Base-by-base conservation (phyloP, 2,329 filamentous ascomycete species). In the Aspergillus sp. region DNA sequence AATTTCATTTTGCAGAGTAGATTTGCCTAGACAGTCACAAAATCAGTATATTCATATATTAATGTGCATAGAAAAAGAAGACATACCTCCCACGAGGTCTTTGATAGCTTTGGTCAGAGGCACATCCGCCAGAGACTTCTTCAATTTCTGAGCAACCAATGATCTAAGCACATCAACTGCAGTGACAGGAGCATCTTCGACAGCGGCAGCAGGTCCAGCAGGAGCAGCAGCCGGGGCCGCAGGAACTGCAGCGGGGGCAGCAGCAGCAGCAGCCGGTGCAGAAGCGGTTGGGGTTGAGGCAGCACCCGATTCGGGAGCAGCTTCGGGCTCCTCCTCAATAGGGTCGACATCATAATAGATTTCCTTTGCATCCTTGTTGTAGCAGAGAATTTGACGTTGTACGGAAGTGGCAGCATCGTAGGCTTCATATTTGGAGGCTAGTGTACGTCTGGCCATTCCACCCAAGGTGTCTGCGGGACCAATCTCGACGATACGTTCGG, bases 291-390 rank as follows among this genome's bases (percentile, higher is more conserved):
- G 58, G 43, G 67, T 64, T 17, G 73, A 58, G 39, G 64, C 55
- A 19, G 69, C 64, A 13, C 25, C 25, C 9, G 75, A 66, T 30
- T 65, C 51, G 15, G 60, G 47, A 23, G 68, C 48, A 46, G 79
- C 67, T 44, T 86, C 85, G 42, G 86, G 80, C 71, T 97, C 93
- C 49, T 98, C 93, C 63, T 94, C 89, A 25, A 95, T 77, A 0
- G 93, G 93, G 64, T 98, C 93, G 41, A 95, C 90, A 66, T 96
- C 91, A 72, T 98, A 98, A 78, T 98, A 98, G 57, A 98, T 98
- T 71, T 98, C 93, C 71, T 96, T 97, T 48, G 90, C 87, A 66
- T 98, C 93, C 73, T 98, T 98, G 79, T 95, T 97, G 78, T 97
- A 98, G 78, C 93, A 97, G 49, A 98, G 82, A 67, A 98, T 96